These are phyloP conservation scores for Hypoxylon sp. DNA, from an alignment of 2,329 filamentous ascomycete species.

Conservation along the genomic window DNA sequence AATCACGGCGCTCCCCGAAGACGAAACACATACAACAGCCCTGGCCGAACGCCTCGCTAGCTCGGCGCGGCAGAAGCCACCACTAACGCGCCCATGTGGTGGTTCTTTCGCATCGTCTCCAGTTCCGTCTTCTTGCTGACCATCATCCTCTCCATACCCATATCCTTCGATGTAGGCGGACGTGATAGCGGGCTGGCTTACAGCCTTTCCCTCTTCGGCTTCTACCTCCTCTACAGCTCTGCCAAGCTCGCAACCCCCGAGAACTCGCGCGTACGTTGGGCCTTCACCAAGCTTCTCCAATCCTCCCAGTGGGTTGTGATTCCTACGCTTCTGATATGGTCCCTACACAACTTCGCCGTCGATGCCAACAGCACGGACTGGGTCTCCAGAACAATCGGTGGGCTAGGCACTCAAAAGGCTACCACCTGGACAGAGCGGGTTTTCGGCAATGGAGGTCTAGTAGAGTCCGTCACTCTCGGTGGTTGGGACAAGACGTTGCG, in stretches of 20 bases:
- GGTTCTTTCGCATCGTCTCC: constrained; percentile 82
- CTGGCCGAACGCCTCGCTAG: constrained; percentile 53
- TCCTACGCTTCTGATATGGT: constrained; percentile 91
- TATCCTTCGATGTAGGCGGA: constrained; percentile 98
- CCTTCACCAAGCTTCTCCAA: constrained; percentile 76
- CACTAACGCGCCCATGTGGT: constrained; percentile 76
- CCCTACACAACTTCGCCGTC: constrained; percentile 93
- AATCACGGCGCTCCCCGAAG: constrained; percentile 17
- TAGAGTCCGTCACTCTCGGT: constrained; percentile 84
- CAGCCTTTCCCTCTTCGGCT: constrained; percentile 87
- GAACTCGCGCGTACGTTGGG: constrained; percentile 79
- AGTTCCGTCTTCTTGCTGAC: constrained; percentile 88
- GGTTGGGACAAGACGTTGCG: constrained; percentile 89
- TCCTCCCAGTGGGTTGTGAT: constrained; percentile 89
- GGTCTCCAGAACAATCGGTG: constrained; percentile 83
- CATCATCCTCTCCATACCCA: constrained; percentile 94
- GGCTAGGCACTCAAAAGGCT: constrained; percentile 70
- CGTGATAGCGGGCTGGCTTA: constrained; percentile 94
- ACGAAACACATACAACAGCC: constrained; percentile 30
- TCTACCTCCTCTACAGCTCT: constrained; percentile 90
- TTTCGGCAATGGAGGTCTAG: constrained; percentile 85
- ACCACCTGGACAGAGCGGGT: constrained; percentile 84
- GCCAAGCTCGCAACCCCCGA: constrained; percentile 86
- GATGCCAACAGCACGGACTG: constrained; percentile 83
- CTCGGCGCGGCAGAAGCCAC: constrained; percentile 54